phyloP scores from a whole-genome alignment of 805 yeast genomes.

The Starmera pachycereana region DNA sequence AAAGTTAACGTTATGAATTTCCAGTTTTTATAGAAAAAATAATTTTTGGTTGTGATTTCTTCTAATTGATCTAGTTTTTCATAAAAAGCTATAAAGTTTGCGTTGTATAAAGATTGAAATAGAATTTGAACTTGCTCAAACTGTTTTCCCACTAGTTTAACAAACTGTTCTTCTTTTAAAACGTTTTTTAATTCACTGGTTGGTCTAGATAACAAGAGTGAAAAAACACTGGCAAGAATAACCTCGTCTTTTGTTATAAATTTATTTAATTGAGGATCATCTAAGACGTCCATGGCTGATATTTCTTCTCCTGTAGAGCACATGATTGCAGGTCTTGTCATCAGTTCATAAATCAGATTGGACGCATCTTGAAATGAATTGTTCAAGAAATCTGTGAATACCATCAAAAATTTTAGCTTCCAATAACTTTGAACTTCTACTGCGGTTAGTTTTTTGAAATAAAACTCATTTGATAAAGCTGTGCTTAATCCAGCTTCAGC shows the following conservation, averaged over 20 bases:
- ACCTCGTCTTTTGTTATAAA: slow-evolving; percentile 16
- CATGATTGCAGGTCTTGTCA: slow-evolving; percentile 9
- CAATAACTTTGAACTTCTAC: slow-evolving; percentile 17
- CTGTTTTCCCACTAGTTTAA: slow-evolving; percentile 11
- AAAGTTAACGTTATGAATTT: slow-evolving; percentile 14
- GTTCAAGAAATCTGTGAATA: slow-evolving; percentile 17
- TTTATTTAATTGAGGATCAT: slow-evolving; percentile 8
- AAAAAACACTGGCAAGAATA: slow-evolving; percentile 9
- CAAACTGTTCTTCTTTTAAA: slow-evolving; percentile 9
- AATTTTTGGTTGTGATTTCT: not conserved
- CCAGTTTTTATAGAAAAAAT: slow-evolving; percentile 17
- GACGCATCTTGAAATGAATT: slow-evolving; percentile 13
- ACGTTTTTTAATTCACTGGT: slow-evolving; percentile 10
- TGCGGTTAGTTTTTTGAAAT: slow-evolving; percentile 13
- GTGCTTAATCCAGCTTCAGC: slow-evolving; percentile 14
- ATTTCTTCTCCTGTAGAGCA: slow-evolving; percentile 9
- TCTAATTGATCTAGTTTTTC: slow-evolving; percentile 9
- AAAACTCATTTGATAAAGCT: slow-evolving; percentile 14
- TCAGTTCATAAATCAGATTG: slow-evolving; percentile 5
- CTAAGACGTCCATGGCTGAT: slow-evolving; percentile 11
- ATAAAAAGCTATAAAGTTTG: slow-evolving; percentile 17
- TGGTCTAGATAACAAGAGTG: slow-evolving; percentile 10
- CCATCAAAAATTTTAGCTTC: slow-evolving; percentile 15
- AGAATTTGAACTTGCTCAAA: slow-evolving; percentile 15
- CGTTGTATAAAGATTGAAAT: slow-evolving; percentile 14